Evolutionary conservation across 225 moss, liverwort and hornwort genomes (phyloP).

Genomic region (Polytrichum formosum): DNA sequence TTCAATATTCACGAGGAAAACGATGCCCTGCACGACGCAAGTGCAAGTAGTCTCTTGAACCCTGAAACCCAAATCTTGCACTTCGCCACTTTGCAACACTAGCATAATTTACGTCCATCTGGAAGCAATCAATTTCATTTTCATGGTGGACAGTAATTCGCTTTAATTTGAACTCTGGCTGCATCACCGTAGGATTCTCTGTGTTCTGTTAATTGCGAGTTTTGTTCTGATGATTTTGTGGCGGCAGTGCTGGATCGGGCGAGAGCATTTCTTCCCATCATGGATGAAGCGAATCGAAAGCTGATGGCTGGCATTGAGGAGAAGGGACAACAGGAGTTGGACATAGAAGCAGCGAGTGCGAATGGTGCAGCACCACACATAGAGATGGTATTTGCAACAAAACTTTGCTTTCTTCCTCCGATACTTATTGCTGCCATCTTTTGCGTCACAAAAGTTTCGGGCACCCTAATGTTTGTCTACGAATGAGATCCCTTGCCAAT

Average conservation of each 20-base stretch:
- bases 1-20: no score
- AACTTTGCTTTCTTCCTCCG: not conserved
- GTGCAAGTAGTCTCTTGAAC: not conserved
- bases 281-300: constrained; percentile 74
- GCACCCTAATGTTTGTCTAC: no score
- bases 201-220: not conserved
- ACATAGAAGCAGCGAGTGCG: constrained; percentile 62
- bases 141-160: not conserved
- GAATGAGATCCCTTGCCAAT: no score
- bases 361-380: constrained; percentile 56
- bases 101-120: no score
- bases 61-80: not conserved
- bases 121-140: not conserved
- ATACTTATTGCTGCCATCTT: not conserved
- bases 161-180: not conserved
- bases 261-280: constrained; percentile 70
- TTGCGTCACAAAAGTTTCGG: not conserved
- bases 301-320: constrained; percentile 71
- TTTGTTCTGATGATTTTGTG: not conserved
- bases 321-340: constrained; percentile 69
- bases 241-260: constrained; percentile 67
- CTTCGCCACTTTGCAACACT: not conserved
- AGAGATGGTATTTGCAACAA: constrained; percentile 57
- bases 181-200: not conserved
- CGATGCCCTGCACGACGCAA: no score